Evolutionary conservation across 2,329 filamentous ascomycete genomes (phyloP), one percentile per base, ranked within the genome.

Genomic region (Cladophialophora exuberans): DNA sequence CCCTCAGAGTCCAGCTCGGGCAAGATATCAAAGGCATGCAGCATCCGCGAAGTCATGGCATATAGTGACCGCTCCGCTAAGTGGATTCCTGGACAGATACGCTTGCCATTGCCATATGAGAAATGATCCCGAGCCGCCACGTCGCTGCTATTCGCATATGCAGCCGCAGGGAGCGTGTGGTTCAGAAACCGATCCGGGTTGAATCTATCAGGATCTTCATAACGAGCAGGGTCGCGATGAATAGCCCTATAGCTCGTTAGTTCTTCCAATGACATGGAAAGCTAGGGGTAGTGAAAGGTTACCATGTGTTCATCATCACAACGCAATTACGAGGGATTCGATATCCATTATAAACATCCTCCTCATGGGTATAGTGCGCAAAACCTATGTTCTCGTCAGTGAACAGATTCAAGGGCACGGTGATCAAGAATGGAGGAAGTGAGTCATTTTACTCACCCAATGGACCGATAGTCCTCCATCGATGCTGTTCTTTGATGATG

Each of bases 161-260:
- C 69, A 4, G 66, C 67, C 6, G 64, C 59, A 1, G 73, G 76
- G 9, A 81, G 72, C 7, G 69, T 69, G 1, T 77, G 72, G 35
- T 80, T 72, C 7, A 79, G 64, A 79, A 79, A 83, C 44, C 80
- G 75, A 26, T 79, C 74, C 4, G 81, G 80, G 22, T 77, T 76
- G 68, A 81, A 83, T 18, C 69, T 68, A 42, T 78, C 74, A 0
- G 76, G 73, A 42, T 77, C 73, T 2, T 78, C 78, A 62, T 79
- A 83, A 36, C 77, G 72, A 3, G 66, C 66, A 6, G 77, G 75
- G 52, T 82, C 79, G 22, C 78, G 76, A 23, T 79, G 73, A 58
- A 82, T 80, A 20, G 78, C 22, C 72, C 59, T 57, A 11, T 20
- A 54, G 43, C 10, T 56, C 62, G 47, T 52, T 45, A 47, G 61